Conservation (phyloP, 2,329 filamentous ascomycete genomes). For the Botrytis aclada region DNA sequence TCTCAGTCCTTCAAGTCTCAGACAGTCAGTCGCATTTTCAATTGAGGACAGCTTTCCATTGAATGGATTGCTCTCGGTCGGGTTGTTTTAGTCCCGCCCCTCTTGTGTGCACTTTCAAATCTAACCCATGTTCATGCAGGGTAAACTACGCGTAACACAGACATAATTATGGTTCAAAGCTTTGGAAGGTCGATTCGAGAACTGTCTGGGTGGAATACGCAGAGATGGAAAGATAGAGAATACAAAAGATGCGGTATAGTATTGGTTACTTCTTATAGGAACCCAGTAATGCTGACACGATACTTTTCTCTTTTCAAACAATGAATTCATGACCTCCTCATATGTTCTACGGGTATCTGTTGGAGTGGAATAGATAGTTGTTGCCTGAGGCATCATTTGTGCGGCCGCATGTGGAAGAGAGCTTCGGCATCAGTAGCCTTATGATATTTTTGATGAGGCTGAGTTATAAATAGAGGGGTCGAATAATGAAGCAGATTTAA, state of each 20-base stretch:
- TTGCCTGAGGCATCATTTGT: background rate
- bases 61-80: background rate
- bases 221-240: background rate
- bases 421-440: background rate
- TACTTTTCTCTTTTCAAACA: background rate
- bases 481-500: background rate
- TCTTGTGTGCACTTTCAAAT: background rate
- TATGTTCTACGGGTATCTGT: background rate
- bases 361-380: background rate
- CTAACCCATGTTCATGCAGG: slow-evolving; percentile 12
- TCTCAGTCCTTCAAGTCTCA: background rate
- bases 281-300: background rate
- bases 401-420: background rate
- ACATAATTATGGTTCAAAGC: background rate
- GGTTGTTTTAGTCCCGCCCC: background rate
- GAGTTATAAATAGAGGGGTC: background rate
- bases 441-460: background rate
- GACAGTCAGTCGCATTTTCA: slow-evolving; percentile 11
- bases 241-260: too few species aligned
- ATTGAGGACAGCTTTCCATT: slow-evolving; percentile 20
- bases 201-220: background rate
- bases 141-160: slow-evolving; percentile 13
- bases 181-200: background rate
- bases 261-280: background rate
- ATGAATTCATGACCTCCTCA: background rate